Percentiles rank a stretch among this genome's conserved stretches.
Conservation (phyloP, 192 early-diverging fungal genomes). For the Rhizoclosmatium sp. region DNA sequence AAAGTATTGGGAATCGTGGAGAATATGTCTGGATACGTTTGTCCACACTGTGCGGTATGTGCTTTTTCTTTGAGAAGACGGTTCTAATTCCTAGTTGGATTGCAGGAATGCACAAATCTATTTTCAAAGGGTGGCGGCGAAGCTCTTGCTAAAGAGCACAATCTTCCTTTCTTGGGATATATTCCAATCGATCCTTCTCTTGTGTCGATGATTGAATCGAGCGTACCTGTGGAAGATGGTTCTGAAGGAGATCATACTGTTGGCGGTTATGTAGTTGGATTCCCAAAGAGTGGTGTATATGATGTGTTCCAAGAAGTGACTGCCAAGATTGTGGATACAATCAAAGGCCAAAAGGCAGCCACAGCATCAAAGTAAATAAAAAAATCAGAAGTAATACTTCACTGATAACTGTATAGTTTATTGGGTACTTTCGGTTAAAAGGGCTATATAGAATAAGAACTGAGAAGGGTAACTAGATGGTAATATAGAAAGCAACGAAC, state of each 20-base stretch:
- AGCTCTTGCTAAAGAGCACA: conserved; percentile 47
- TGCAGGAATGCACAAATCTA: conserved; percentile 57
- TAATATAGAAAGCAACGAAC: neutral
- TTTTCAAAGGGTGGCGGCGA: conserved; percentile 65
- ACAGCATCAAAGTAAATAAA: neutral
- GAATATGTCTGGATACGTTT: conserved; percentile 98
- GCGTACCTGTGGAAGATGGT: conserved; percentile 28
- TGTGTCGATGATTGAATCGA: conserved; percentile 53
- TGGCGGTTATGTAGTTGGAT: conserved; percentile 27
- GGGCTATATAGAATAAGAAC: neutral
- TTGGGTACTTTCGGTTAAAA: neutral
- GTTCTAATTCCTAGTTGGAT: neutral
- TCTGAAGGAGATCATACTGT: neutral
- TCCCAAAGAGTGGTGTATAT: conserved; percentile 17
- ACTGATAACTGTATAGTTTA: neutral
- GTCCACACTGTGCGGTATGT: conserved; percentile 78
- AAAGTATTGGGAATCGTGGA: conserved; percentile 93
- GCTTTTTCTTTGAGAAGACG: neutral
- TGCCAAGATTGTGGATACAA: neutral
- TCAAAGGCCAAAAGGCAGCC: neutral
- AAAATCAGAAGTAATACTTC: neutral
- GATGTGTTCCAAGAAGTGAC: conserved; percentile 12
- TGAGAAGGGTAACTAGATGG: neutral
- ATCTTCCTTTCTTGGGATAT: conserved; percentile 53
- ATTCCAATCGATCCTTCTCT: conserved; percentile 60